A percentile compares a stretch with the other conserved stretches of the same genome.
Conservation (phyloP, 148 eudicot species). For the Nyssa sinensis region DNA sequence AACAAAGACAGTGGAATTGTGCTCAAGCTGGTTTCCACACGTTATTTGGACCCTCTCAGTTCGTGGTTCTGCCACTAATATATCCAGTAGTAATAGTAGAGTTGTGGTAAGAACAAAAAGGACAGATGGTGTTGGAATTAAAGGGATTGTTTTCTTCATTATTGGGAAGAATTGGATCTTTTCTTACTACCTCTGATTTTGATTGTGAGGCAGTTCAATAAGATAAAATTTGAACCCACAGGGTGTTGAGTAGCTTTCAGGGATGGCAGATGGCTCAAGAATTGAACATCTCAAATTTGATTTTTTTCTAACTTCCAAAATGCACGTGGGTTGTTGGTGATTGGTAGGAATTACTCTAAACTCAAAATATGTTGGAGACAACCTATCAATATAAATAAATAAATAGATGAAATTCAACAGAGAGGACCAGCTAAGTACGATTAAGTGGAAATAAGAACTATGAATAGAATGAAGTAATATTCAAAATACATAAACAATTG, state of each 20-base stretch:
- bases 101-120: neutral
- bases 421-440: no score
- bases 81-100: neutral
- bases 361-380: neutral
- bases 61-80: conserved; percentile 28
- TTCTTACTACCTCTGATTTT: neutral
- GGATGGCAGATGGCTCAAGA: neutral
- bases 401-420: no score
- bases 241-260: no score
- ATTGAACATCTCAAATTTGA: no score
- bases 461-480: no score
- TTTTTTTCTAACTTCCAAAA: no score
- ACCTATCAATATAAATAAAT: neutral
- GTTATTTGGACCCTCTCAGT: conserved; percentile 13
- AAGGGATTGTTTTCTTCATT: conserved; percentile 16
- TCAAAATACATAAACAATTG: no score
- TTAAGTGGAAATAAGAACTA: no score
- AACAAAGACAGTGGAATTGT: conserved; percentile 22
- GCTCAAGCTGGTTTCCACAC: conserved; percentile 25
- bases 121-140: conserved; percentile 1
- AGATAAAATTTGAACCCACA: neutral
- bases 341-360: no score
- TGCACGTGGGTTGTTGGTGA: no score
- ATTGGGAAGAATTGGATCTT: neutral
- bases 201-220: neutral